Base-by-base conservation (phyloP, 2,329 filamentous ascomycete genomes). In the Periconia sp. region DNA sequence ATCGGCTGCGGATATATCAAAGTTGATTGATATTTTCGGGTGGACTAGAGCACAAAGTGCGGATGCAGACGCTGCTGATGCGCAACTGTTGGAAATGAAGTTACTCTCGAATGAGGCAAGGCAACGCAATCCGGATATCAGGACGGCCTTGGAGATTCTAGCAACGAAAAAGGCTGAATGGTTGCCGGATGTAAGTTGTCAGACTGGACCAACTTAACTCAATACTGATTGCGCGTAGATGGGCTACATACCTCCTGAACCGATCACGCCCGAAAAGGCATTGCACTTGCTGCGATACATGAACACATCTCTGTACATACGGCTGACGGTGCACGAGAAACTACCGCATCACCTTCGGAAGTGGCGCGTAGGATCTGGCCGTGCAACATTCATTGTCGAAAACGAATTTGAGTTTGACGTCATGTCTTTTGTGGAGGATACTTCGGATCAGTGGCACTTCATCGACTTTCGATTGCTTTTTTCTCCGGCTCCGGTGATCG, bases 331-430 rank as follows among this genome's bases (percentile, higher is more conserved):
- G 14, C 84, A 96, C 55, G 92, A 97, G 62, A 85, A 87, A 57
- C 84, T 97, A 44, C 94, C 94, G 0, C 75, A 79, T n/a, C 82
- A 89, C 50, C 90, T 97, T 70, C 83, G 82, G 63, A 82, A 89
- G 55, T 97, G 92, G 75, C 82, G 81, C 6, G 89, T 99, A 55
- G 82, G 83, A 49, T 89, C 91, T 48, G 94, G 95, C n/a, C 86
- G 93, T 46, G 93, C 90, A 7, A 97, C 92, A 0, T 99, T 99
- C 72, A 83, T 79, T 45, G 89, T 97, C 1, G 78, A 84, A 2
- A 84, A 85, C 49, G 93, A 97, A 71, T 97, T 97, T 64, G 93
- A 97, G 71, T 85, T 97, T 18, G 94, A 97, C 69, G 82, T 99
- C 48, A 92, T 92, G 1, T 89, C 97, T 58, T 91, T 90, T 17